Percentiles rank a stretch among this genome's conserved stretches.
Conservation (phyloP, 2,329 filamentous ascomycete species). For the Lecanicillium sp. region DNA sequence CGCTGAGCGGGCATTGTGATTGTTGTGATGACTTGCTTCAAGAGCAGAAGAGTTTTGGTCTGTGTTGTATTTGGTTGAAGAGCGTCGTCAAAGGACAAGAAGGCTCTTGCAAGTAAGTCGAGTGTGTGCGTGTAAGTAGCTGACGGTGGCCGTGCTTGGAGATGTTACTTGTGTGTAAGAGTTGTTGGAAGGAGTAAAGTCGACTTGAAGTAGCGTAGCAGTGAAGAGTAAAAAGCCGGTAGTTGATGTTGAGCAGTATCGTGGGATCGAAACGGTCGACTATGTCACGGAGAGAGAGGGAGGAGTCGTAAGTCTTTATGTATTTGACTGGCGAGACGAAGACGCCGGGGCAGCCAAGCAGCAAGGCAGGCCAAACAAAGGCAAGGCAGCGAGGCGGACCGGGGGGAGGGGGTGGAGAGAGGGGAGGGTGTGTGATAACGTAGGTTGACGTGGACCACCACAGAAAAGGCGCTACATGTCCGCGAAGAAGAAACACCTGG, state of each 20-base stretch:
- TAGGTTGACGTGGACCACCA: too few species aligned
- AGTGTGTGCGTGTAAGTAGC: constrained; percentile 2
- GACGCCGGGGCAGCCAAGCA: too few species aligned
- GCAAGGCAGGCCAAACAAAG: too few species aligned
- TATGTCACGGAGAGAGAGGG: background rate
- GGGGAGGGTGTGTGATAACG: too few species aligned
- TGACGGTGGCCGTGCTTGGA: background rate
- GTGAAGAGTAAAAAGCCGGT: background rate
- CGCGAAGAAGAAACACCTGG: too few species aligned
- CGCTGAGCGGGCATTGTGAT: constrained; percentile 48
- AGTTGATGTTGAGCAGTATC: background rate
- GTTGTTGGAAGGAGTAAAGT: background rate
- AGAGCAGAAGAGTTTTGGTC: constrained; percentile 7
- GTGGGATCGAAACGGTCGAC: background rate
- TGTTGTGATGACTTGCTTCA: constrained; percentile 9
- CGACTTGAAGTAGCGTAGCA: background rate
- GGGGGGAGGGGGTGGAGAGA: too few species aligned
- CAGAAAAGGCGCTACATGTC: too few species aligned
- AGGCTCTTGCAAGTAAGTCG: background rate
- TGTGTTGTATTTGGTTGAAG: constrained; percentile 10
- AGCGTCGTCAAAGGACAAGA: background rate
- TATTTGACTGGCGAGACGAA: constrained; percentile 2
- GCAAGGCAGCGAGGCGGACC: too few species aligned
- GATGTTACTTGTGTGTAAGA: background rate
- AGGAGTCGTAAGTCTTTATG: constrained; percentile 7